Conservation (phyloP, 495 filamentous ascomycete species). For the Lophiotrema nucula region DNA sequence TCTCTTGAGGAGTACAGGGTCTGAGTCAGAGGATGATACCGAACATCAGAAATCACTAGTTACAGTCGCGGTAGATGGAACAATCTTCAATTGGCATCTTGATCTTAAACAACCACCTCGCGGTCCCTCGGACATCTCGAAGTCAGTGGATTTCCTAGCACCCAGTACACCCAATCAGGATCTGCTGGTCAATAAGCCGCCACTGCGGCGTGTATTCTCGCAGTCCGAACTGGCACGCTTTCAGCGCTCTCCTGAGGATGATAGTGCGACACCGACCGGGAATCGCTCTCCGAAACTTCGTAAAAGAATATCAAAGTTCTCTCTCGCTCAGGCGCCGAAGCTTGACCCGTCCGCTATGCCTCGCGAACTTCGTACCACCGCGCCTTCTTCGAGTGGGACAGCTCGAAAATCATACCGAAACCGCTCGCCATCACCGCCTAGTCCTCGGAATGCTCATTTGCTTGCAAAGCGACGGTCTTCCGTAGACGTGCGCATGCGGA, state of each 20-base stretch:
- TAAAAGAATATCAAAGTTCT: conserved; percentile 36
- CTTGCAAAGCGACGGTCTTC: conserved; percentile 51
- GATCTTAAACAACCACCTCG: conserved; percentile 13
- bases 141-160: conserved; percentile 29
- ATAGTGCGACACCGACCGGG: conserved; percentile 31
- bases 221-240: conserved; percentile 42
- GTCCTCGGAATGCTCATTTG: conserved; percentile 29
- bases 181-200: conserved; percentile 32
- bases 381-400: conserved; percentile 1
- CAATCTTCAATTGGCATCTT: conserved; percentile 44
- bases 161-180: conserved; percentile 30
- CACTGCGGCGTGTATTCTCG: conserved; percentile 42
- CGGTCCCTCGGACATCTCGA: conserved; percentile 27
- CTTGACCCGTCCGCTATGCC: conserved; percentile 40
- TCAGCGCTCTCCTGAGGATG: conserved; percentile 35
- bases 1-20: conserved; percentile 48
- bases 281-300: conserved; percentile 36
- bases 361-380: conserved; percentile 7
- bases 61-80: conserved; percentile 45
- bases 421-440: conserved; percentile 41
- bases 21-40: conserved; percentile 7
- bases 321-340: conserved; percentile 40
- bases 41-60: conserved; percentile 30
- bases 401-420: conserved; percentile 24
- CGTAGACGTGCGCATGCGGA: conserved; percentile 55